Conservation (phyloP, 176 grass and related monocot genomes). For the Eragrostis nindensis region DNA sequence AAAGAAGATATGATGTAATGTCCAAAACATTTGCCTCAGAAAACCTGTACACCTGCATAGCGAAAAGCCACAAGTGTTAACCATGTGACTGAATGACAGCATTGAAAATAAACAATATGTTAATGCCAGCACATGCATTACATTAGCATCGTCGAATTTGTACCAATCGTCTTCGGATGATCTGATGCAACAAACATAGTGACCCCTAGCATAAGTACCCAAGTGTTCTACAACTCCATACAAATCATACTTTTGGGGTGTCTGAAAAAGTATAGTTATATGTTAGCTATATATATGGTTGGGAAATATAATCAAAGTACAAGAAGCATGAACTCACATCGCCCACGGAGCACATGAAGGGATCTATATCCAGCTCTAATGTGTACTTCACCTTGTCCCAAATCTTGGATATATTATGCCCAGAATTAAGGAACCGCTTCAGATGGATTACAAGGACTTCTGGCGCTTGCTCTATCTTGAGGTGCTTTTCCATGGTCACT, state of each 20-base stretch:
- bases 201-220: constrained; percentile 37
- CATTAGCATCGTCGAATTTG: constrained; percentile 48
- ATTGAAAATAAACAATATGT: not conserved
- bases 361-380: constrained; percentile 48
- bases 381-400: constrained; percentile 35
- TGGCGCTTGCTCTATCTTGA: constrained; percentile 52
- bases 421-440: constrained; percentile 54
- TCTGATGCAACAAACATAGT: constrained; percentile 55
- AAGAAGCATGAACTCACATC: constrained; percentile 36
- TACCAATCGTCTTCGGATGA: constrained; percentile 55
- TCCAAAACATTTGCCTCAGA: constrained; percentile 36
- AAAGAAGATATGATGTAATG: constrained; percentile 52
- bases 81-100: not conserved
- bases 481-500: constrained; percentile 62
- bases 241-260: constrained; percentile 49
- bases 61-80: not conserved
- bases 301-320: constrained; percentile 3
- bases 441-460: constrained; percentile 66
- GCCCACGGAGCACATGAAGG: constrained; percentile 42
- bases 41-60: constrained; percentile 33
- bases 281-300: not conserved
- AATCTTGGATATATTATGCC: constrained; percentile 36
- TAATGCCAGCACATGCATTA: not conserved
- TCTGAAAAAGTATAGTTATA: constrained; percentile 36
- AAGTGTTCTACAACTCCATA: constrained; percentile 64